phyloP scores from a whole-genome alignment of 2,329 filamentous ascomycete species.

The Aspergillus spinulosporus region DNA sequence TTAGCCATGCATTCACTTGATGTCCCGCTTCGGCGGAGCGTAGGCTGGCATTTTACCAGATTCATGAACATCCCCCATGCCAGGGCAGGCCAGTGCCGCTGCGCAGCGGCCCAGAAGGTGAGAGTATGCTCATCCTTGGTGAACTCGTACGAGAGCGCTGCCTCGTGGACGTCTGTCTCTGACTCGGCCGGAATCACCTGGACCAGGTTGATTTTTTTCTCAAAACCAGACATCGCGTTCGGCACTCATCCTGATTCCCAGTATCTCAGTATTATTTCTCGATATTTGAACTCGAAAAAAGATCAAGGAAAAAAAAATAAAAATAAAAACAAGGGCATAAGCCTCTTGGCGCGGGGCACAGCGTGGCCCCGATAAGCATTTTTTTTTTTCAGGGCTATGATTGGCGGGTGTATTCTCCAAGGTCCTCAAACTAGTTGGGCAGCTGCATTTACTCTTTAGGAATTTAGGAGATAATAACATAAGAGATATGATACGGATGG shows the following conservation, averaged over 20 bases:
- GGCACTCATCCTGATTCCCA: neutral
- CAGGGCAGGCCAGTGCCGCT: conserved; percentile 28
- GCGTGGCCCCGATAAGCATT: neutral
- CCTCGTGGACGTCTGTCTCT: conserved; percentile 18
- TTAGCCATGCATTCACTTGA: neutral
- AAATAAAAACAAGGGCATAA: neutral
- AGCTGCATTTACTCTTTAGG: no score
- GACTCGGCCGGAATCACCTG: conserved; percentile 20
- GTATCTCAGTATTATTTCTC: neutral
- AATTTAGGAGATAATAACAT: no score
- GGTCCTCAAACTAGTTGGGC: no score
- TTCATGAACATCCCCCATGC: conserved; percentile 32
- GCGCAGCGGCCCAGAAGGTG: conserved; percentile 27
- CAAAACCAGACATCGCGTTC: neutral
- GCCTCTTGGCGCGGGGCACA: neutral
- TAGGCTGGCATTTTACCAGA: conserved; percentile 16
- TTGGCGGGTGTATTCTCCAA: neutral
- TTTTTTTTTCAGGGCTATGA: neutral
- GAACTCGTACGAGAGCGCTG: conserved; percentile 24
- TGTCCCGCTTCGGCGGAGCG: neutral
- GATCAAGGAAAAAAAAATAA: neutral
- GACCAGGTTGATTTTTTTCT: conserved; percentile 19
- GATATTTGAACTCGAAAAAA: neutral
- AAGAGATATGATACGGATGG: no score
- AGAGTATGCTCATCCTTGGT: conserved; percentile 27